Evolutionary conservation across 2,329 filamentous ascomycete species (phyloP), one percentile per base, ranked within the genome.

Genomic region (Achaetomium macrosporum): DNA sequence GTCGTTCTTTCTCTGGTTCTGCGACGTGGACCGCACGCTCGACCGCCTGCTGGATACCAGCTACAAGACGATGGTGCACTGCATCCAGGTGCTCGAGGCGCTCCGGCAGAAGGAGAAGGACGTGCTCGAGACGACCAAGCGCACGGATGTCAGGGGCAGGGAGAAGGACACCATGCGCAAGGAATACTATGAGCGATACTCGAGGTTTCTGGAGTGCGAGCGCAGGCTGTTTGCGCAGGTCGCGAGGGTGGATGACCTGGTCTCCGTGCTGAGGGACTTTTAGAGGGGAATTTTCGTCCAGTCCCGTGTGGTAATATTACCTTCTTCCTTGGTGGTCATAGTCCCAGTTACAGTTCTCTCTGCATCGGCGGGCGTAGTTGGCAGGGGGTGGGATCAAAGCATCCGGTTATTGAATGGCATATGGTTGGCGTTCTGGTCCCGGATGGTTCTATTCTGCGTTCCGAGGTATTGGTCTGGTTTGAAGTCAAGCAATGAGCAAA

Each of bases 1-100:
- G 48, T 95, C 90, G 0, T 79, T 96, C 20, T 97, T 91, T 67
- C 81, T 97, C 51, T 96, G 91, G 85, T 96, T 84, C 74, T 95
- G 90, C 68, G 91, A 97, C 65, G 75, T 80, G 11, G 82, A 90
- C 42, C 81, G 87, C 43, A 85, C 87, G 7, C 75, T 84, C 45
- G 77, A 79, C 17, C 80, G 86, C 56, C 73, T 95, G 1, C 71
- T 96, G 11, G 86, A 95, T 57, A 85, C 89, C 55, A 82, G 87
- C 0, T 97, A 96, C 74, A 95, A 95, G 68, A 81, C 85, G 29
- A 96, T 97, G 88, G 79, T 90, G 15, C 83, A 91, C 52, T 87
- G 87, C 57, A 68, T 96, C 45, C 88, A 96, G 67, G 85, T 90
- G 20, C 78, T 95, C 20, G 81, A 84, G 35, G 82, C 88, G 29